phyloP scores from a whole-genome alignment of 1,284 basidiomycete species.

The Naganishia sp. region DNA sequence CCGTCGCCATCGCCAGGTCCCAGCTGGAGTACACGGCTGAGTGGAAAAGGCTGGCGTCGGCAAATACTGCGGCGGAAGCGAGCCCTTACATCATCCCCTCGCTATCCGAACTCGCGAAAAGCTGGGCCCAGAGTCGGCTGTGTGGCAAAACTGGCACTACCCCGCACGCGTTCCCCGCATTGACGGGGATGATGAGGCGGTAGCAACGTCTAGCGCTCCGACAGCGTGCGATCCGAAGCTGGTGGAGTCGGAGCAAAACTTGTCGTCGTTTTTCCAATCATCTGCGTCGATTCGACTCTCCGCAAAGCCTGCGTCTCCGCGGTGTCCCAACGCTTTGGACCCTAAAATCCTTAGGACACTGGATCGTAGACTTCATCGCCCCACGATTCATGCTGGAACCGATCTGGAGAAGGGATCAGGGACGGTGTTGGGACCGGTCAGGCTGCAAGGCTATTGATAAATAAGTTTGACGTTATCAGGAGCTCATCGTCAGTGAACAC shows the following conservation, averaged over 20 bases:
- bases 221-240: background rate
- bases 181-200: background rate
- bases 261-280: background rate
- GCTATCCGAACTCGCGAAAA: constrained; percentile 1
- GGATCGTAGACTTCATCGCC: no score
- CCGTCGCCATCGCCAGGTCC: no score
- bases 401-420: no score
- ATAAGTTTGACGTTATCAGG: no score
- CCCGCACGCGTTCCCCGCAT: constrained; percentile 4
- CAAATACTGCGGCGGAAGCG: constrained; percentile 21
- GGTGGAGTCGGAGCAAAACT: constrained; percentile 1
- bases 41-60: constrained; percentile 1
- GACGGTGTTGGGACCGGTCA: no score
- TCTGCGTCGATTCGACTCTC: background rate
- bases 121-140: constrained; percentile 19
- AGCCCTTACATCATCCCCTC: constrained; percentile 20
- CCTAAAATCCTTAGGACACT: no score
- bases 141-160: constrained; percentile 25
- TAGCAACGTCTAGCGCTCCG: constrained; percentile 5
- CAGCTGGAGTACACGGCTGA: background rate
- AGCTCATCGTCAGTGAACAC: no score
- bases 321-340: no score
- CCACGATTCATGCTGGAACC: no score
- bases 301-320: no score
- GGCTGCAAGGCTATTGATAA: no score